Evolutionary conservation across 2,329 filamentous ascomycete species (phyloP), one percentile per base, ranked within the genome.

Genomic region (Xylariaceae sp.): DNA sequence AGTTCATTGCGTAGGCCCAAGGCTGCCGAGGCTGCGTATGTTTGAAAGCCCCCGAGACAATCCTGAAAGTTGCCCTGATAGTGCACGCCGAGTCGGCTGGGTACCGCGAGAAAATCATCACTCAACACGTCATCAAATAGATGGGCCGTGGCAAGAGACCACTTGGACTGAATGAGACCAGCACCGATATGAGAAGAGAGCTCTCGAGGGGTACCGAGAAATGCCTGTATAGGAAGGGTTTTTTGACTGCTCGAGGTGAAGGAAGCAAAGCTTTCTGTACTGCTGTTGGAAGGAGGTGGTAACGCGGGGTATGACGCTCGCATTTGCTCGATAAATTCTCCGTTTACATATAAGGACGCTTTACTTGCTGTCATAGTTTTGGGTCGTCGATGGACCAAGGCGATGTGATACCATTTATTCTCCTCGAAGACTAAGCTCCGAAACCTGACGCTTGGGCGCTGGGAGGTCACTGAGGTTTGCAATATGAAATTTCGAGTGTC

Each of bases 11-110:
- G 87, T 51, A 96, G 79, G 56, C 95, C 94, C 40, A 99, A 75
- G 51, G 89, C 86, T 6, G 94, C 92, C 1, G 94, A 97, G 5
- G 94, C 92, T 64, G 88, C 85, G 68, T 99, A 99, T 0, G 95
- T 99, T 67, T 97, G 91, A 66, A 99, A 95, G 1, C 91, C 92
- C 4, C 95, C 94, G 11, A 99, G 79, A 63, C 90, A 94, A 67
- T 99, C 94, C 71, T 99, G 94, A 64, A 95, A 96, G 68, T 99
- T 99, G 12, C 94, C 94, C 66, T 90, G 86, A 64, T 99, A 99
- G 47, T 90, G 84, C 29, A 91, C 88, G 0, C 94, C 92, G 19
- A 99, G 84, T 48, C 91, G 88, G 68, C 87, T 89, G 65, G 96
- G 89, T 0, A 99, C 94, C 9, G 92, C 87, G 53, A 99, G 78